Percentiles rank a stretch among this genome's conserved stretches.
phyloP scores from a whole-genome alignment of 768 basidiomycete genomes.

The Auricularia auricula-judae region DNA sequence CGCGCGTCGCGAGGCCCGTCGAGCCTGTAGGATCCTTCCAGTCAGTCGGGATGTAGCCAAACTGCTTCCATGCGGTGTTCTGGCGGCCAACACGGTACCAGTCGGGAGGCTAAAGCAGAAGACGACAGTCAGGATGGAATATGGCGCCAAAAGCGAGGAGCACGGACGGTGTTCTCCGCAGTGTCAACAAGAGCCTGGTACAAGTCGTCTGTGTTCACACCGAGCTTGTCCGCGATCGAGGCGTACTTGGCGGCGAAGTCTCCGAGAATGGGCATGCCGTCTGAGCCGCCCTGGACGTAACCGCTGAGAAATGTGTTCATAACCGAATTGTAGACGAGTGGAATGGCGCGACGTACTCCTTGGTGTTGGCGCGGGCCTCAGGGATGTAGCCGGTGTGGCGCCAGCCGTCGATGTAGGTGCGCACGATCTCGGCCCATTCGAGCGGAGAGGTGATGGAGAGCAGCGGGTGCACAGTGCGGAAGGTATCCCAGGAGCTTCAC shows the following conservation, averaged over 20 bases:
- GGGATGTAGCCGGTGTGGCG: constrained; percentile 37
- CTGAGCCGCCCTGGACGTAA: constrained; percentile 38
- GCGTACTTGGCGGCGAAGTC: constrained; percentile 41
- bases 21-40: constrained; percentile 40
- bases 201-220: constrained; percentile 33
- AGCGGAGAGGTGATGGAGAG: constrained; percentile 33
- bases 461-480: constrained; percentile 41
- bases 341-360: constrained; percentile 23
- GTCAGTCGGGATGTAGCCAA: constrained; percentile 37
- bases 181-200: constrained; percentile 41
- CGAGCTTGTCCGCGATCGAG: constrained; percentile 24
- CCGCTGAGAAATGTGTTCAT: constrained; percentile 19
- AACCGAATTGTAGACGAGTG: neutral
- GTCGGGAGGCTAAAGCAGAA: constrained; percentile 29
- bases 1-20: constrained; percentile 36
- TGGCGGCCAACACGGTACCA: constrained; percentile 42
- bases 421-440: constrained; percentile 39
- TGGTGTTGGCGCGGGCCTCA: constrained; percentile 40
- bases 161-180: constrained; percentile 38
- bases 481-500: constrained; percentile 41
- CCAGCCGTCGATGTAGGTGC: constrained; percentile 41
- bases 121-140: neutral
- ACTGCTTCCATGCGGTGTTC: constrained; percentile 41
- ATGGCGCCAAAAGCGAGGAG: neutral
- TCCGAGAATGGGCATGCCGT: constrained; percentile 42